Percentiles rank a stretch among this genome's conserved stretches.
Evolutionary conservation across 495 filamentous ascomycete species (phyloP).

Genomic region (Aspergillus olivimuriae): DNA sequence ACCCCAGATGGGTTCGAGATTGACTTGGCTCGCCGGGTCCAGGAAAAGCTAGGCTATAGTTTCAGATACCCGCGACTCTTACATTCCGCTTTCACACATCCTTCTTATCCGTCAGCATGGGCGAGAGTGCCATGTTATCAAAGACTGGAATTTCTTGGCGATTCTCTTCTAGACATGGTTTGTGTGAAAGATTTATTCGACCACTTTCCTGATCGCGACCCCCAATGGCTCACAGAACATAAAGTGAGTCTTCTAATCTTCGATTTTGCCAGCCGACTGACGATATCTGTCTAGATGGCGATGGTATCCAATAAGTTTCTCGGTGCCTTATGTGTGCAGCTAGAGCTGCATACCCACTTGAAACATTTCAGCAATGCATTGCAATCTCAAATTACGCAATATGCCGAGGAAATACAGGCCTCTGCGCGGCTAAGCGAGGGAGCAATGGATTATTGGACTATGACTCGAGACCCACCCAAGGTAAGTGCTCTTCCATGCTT

Average conservation of each 20-base stretch:
- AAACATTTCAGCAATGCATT: constrained; percentile 52
- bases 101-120: constrained; percentile 66
- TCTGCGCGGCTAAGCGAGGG: constrained; percentile 46
- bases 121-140: constrained; percentile 85
- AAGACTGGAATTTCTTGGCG: constrained; percentile 88
- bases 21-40: constrained; percentile 61
- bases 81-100: constrained; percentile 81
- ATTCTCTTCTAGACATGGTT: constrained; percentile 83
- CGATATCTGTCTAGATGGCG: constrained; percentile 56
- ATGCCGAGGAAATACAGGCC: constrained; percentile 59
- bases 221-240: constrained; percentile 97
- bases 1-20: constrained; percentile 40
- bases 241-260: constrained; percentile 44
- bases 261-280: constrained; percentile 10
- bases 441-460: constrained; percentile 75
- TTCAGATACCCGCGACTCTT: constrained; percentile 75
- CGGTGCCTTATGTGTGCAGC: constrained; percentile 67
- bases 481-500: constrained; percentile 16
- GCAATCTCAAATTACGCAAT: constrained; percentile 59
- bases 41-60: constrained; percentile 63
- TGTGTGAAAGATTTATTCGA: constrained; percentile 76
- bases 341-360: constrained; percentile 72
- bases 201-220: constrained; percentile 70
- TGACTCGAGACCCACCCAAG: constrained; percentile 67
- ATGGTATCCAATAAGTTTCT: constrained; percentile 98